phyloP scores from a whole-genome alignment of 371 early-diverging fungal genomes.

The Mortierella sp. region DNA sequence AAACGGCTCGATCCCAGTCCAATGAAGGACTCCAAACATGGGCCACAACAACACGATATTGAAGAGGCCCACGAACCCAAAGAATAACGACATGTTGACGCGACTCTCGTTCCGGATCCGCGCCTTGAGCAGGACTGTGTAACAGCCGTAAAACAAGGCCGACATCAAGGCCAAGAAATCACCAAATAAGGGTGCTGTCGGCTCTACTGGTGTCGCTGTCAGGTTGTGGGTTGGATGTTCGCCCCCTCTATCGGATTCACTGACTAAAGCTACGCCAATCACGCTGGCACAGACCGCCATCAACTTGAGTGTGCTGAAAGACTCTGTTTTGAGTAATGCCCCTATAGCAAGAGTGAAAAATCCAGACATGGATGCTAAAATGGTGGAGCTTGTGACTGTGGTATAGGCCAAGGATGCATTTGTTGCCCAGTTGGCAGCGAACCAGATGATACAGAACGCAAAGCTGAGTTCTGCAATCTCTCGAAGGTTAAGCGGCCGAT shows the following conservation, averaged over 20 bases:
- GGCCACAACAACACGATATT: conserved; percentile 80
- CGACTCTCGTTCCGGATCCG: conserved; percentile 77
- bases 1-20: conserved; percentile 73
- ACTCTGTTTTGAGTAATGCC: conserved; percentile 69
- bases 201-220: neutral
- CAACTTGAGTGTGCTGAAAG: conserved; percentile 63
- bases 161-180: conserved; percentile 77
- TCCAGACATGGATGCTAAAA: conserved; percentile 81
- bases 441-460: conserved; percentile 86
- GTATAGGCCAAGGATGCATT: conserved; percentile 85
- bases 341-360: conserved; percentile 85
- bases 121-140: conserved; percentile 78
- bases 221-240: conserved; percentile 10
- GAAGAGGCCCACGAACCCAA: conserved; percentile 84
- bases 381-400: conserved; percentile 83
- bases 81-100: conserved; percentile 81
- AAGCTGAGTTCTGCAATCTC: conserved; percentile 77
- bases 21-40: conserved; percentile 70
- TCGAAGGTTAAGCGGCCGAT: conserved; percentile 41
- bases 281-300: conserved; percentile 69
- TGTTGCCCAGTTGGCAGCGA: conserved; percentile 79
- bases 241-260: conserved; percentile 44
- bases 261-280: conserved; percentile 34
- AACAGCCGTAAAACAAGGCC: conserved; percentile 84
- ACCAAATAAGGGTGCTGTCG: conserved; percentile 64